Evolutionary conservation across 2,329 filamentous ascomycete genomes (phyloP).

Genomic region (Dothideomycetes sp.): DNA sequence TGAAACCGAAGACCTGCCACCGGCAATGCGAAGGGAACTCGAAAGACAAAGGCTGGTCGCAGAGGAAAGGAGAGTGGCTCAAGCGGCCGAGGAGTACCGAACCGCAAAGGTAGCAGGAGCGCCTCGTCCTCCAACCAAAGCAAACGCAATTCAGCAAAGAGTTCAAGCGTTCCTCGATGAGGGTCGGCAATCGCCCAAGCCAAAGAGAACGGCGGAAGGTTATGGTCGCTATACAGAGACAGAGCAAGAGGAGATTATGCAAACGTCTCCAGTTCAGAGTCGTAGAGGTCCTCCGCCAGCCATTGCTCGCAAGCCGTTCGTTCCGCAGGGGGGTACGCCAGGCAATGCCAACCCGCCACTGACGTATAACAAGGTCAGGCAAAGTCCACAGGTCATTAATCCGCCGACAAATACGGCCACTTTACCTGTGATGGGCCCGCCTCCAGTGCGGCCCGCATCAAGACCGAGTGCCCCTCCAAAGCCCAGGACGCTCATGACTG

Average conservation of each 20-base stretch:
- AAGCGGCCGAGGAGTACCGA: slow-evolving; percentile 79
- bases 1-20: slow-evolving; percentile 62
- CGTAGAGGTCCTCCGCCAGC: slow-evolving; percentile 12
- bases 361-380: slow-evolving; percentile 12
- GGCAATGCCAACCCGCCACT: slow-evolving; percentile 13
- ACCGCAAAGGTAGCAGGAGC: slow-evolving; percentile 53
- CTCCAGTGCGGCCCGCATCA: slow-evolving; percentile 17
- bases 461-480: slow-evolving; percentile 49
- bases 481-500: slow-evolving; percentile 46
- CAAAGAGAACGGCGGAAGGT: slow-evolving; percentile 68
- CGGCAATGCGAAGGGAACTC: slow-evolving; percentile 81
- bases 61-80: slow-evolving; percentile 82
- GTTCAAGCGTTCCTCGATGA: slow-evolving; percentile 79
- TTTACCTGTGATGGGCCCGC: slow-evolving; percentile 25
- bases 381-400: slow-evolving; percentile 6
- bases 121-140: slow-evolving; percentile 51
- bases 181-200: slow-evolving; percentile 47
- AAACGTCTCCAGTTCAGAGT: slow-evolving; percentile 4
- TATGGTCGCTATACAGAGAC: slow-evolving; percentile 75
- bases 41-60: slow-evolving; percentile 71
- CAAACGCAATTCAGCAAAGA: slow-evolving; percentile 81
- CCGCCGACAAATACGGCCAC: slow-evolving; percentile 12
- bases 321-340: neutral
- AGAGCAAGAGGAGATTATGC: slow-evolving; percentile 2
- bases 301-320: slow-evolving; percentile 16